phyloP scores from a whole-genome alignment of 306 rosid genomes.

The Medicago arabica region DNA sequence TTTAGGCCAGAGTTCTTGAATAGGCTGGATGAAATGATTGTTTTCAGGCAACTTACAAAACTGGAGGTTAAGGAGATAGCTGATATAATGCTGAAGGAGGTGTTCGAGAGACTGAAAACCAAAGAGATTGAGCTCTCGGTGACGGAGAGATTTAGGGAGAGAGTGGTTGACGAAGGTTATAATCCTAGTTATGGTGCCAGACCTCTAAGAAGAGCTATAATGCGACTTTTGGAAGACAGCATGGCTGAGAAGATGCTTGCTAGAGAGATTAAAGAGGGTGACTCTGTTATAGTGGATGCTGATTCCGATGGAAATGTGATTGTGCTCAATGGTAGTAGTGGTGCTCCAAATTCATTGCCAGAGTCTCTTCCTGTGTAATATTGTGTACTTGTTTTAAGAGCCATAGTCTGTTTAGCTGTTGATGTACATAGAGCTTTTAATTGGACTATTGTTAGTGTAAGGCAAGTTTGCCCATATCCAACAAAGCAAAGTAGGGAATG shows the following conservation, averaged over 20 bases:
- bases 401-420: slow-evolving; percentile 44
- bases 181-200: slow-evolving; percentile 98
- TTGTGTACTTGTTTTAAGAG: slow-evolving; percentile 32
- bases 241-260: slow-evolving; percentile 99
- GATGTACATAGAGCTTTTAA: slow-evolving; percentile 41
- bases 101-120: slow-evolving; percentile 74
- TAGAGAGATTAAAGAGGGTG: slow-evolving; percentile 92
- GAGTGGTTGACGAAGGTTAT: slow-evolving; percentile 94
- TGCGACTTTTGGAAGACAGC: slow-evolving; percentile 97
- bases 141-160: slow-evolving; percentile 88
- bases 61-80: slow-evolving; percentile 95
- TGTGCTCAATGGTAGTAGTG: slow-evolving; percentile 82
- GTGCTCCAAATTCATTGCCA: slow-evolving; percentile 63
- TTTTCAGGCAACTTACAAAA: slow-evolving; percentile 92
- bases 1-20: slow-evolving; percentile 93
- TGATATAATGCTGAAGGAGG: slow-evolving; percentile 93
- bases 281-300: slow-evolving; percentile 85
- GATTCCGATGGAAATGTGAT: slow-evolving; percentile 93
- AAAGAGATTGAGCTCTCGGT: slow-evolving; percentile 90
- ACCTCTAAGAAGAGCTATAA: slow-evolving; percentile 94
- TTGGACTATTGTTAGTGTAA: slow-evolving; percentile 14
- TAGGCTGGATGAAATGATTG: slow-evolving; percentile 95
- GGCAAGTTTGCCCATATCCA: slow-evolving; percentile 26
- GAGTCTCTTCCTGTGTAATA: slow-evolving; percentile 57
- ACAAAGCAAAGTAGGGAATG: slow-evolving; percentile 18